Percentiles rank a stretch among this genome's conserved stretches.
Conservation (phyloP, 305 asterid genomes). For the Solanum chacoense region DNA sequence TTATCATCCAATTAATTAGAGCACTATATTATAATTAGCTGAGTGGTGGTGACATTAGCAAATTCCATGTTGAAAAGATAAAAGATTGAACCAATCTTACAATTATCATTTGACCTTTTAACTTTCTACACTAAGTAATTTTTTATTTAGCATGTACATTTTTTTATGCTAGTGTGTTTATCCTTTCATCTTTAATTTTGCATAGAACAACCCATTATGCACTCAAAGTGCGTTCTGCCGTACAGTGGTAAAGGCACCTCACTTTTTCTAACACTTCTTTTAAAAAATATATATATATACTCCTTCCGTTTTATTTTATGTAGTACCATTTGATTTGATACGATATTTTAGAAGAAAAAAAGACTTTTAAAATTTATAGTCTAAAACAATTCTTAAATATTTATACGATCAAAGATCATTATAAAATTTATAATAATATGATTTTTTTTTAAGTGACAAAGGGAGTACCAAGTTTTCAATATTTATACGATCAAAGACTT, state of each 20-base stretch:
- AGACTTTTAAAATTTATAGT: too few relatives aligned
- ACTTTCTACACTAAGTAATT: not conserved
- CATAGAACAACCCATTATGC: not conserved
- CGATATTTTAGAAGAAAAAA: too few relatives aligned
- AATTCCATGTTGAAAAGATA: not conserved
- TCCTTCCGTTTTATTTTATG: too few relatives aligned
- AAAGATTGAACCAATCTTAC: not conserved
- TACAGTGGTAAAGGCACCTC: not conserved
- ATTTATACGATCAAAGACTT: not conserved
- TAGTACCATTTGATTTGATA: accelerated
- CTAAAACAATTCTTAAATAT: too few relatives aligned
- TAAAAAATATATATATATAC: not conserved
- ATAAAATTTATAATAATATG: too few relatives aligned
- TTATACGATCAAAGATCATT: too few relatives aligned
- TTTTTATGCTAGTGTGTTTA: not conserved
- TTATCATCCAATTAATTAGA: not conserved
- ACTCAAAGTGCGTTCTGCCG: not conserved
- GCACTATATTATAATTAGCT: not conserved
- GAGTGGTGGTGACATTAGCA: not conserved
- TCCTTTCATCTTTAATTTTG: not conserved
- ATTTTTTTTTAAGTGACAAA: too few relatives aligned
- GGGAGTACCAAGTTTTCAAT: not conserved
- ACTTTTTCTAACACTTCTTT: not conserved
- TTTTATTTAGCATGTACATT: not conserved
- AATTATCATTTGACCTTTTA: not conserved